Base-by-base conservation (phyloP, 495 filamentous ascomycete species). In the Pyronema domesticum region DNA sequence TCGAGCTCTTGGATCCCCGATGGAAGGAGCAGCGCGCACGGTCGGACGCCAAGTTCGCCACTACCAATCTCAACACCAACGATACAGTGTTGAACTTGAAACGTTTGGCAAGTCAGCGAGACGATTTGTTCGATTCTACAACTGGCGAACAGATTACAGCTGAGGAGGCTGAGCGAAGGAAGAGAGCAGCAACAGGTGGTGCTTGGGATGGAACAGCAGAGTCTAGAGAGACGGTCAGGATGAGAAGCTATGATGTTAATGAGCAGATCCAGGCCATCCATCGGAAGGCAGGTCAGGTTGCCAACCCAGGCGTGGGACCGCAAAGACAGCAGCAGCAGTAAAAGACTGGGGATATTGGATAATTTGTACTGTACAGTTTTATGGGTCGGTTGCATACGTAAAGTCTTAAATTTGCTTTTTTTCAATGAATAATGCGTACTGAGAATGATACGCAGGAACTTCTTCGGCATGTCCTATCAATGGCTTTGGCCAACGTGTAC, bases 11-110 rank as follows among this genome's bases (percentile, higher is more conserved):
- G 48, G 91, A 96, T 65, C 89, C 91, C 0, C 79, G 82, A 36
- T 98, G 93, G 91, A 91, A 93, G 68, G 87, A 95, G 65, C 87
- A 96, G 67, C 83, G 85, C 51, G 84, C 83, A 56, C 93, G 94
- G 63, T 78, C 83, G 10, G 86, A 94, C 18, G 79, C 82, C 9
- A 78, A 91, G 54, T 85, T 78, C 59, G 77, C 86, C 7, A 88
- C 86, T 0, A 94, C 88, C 30, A 95, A 94, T 57, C 71, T 98
- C 4, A 84, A 80, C 4, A 94, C 85, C 13, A 74, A 73, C 35
- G 89, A 95, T 60, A 89, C 93, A 23, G 89, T 87, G 55, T 85
- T 83, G 65, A 96, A 98, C 62, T 75, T 98, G 57, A 96, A 96
- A 71, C 85, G 91, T n/a, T 75, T 96, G 33, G 87, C 89, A n/a